Percentiles rank a stretch among this genome's conserved stretches.
phyloP scores from a whole-genome alignment of 1,284 basidiomycete species.

The Gomphus bonarii region DNA sequence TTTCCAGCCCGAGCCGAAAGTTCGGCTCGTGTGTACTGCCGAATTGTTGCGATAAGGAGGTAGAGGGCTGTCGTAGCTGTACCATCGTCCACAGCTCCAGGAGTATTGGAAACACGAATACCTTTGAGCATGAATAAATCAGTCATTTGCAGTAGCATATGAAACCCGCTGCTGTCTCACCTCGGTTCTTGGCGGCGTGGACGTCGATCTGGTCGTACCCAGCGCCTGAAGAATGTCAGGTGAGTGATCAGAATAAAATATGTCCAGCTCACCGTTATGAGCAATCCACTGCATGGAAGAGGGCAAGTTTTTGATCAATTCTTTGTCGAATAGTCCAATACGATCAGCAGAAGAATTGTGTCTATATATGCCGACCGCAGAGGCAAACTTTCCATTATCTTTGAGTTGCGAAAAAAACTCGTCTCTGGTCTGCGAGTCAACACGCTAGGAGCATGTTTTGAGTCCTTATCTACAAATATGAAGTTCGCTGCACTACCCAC shows the following conservation, averaged over 20 bases:
- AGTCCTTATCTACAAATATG: background rate
- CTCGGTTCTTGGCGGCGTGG: conserved; percentile 57
- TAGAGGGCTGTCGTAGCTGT: conserved; percentile 86
- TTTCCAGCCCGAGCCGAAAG: conserved; percentile 45
- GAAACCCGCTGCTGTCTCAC: conserved; percentile 24
- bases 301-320: conserved; percentile 62
- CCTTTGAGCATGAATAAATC: conserved; percentile 30
- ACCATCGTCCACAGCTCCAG: conserved; percentile 83
- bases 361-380: conserved; percentile 72
- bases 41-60: conserved; percentile 75
- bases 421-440: conserved; percentile 55
- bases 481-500: conserved; percentile 39
- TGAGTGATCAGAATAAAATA: background rate
- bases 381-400: conserved; percentile 63
- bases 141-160: background rate
- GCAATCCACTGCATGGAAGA: conserved; percentile 73
- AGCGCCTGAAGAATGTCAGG: conserved; percentile 27
- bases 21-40: conserved; percentile 70
- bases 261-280: conserved; percentile 55
- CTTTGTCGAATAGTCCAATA: conserved; percentile 74
- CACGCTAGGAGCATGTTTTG: conserved; percentile 29
- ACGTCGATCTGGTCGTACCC: conserved; percentile 87
- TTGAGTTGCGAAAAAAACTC: conserved; percentile 61
- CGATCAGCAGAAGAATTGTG: conserved; percentile 53
- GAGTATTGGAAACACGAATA: conserved; percentile 84